Conservation (phyloP, 768 basidiomycete species). For the Leucogyrophana mollusca region DNA sequence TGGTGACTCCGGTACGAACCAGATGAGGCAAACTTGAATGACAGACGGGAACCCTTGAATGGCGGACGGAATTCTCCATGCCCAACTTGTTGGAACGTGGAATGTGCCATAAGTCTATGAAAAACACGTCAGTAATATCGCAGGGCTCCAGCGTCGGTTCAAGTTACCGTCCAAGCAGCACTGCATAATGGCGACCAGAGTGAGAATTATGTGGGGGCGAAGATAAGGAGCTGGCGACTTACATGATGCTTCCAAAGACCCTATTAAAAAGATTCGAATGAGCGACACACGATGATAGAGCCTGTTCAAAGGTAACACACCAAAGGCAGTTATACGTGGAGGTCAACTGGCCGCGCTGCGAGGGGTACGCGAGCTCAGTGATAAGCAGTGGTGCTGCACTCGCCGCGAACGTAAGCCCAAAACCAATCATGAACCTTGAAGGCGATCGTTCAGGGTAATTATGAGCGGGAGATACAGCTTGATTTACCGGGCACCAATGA, state of each 20-base stretch:
- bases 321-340: constrained; percentile 44
- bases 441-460: background rate
- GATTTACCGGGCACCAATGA: constrained; percentile 40
- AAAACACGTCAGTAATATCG: background rate
- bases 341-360: constrained; percentile 45
- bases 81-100: constrained; percentile 9
- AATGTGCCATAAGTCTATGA: constrained; percentile 18
- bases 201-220: background rate
- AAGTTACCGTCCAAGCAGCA: constrained; percentile 59
- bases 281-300: background rate
- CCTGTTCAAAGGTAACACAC: constrained; percentile 20
- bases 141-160: background rate
- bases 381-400: constrained; percentile 48
- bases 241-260: constrained; percentile 36
- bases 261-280: constrained; percentile 18
- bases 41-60: constrained; percentile 11
- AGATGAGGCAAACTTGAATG: constrained; percentile 11
- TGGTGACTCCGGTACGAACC: constrained; percentile 37
- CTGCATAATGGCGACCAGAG: constrained; percentile 20
- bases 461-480: background rate
- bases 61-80: constrained; percentile 17
- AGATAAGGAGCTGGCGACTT: constrained; percentile 7
- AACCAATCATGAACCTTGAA: constrained; percentile 37
- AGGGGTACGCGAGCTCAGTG: constrained; percentile 50
- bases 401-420: constrained; percentile 40